A percentile compares a stretch with the other conserved stretches of the same genome.
phyloP scores from a whole-genome alignment of 306 rosid genomes.

The Senna siamea region DNA sequence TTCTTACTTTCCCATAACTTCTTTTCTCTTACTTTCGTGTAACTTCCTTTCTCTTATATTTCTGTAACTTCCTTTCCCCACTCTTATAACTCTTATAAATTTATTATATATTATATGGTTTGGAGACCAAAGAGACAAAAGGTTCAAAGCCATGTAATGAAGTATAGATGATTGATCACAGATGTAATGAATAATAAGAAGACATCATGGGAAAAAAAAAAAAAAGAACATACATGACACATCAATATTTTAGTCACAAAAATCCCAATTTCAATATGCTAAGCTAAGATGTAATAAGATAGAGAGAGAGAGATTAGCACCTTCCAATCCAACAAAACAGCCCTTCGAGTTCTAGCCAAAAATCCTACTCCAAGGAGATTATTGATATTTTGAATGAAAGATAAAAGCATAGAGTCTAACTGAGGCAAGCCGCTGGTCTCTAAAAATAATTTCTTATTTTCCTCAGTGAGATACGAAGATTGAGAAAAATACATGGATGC shows the following conservation, averaged over 20 bases:
- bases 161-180: constrained; percentile 10
- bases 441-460: constrained; percentile 41
- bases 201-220: constrained; percentile 14
- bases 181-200: constrained; percentile 21
- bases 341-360: constrained; percentile 80
- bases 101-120: too few relatives aligned
- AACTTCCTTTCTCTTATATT: too few relatives aligned
- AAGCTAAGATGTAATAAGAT: constrained; percentile 8
- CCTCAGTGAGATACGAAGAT: constrained; percentile 43
- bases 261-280: constrained; percentile 21
- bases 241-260: constrained; percentile 12
- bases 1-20: too few relatives aligned
- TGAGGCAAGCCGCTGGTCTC: constrained; percentile 54
- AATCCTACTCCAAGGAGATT: constrained; percentile 67
- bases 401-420: constrained; percentile 64
- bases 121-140: too few relatives aligned
- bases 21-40: too few relatives aligned
- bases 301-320: constrained; percentile 45
- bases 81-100: too few relatives aligned
- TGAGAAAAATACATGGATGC: constrained; percentile 57
- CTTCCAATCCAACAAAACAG: constrained; percentile 90
- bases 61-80: too few relatives aligned
- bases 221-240: constrained; percentile 9
- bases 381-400: constrained; percentile 68
- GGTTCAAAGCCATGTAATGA: too few relatives aligned